Evolutionary conservation across 2,329 filamentous ascomycete genomes (phyloP), one percentile per base, ranked within the genome.

Genomic region (Epicoccum sorghinum): DNA sequence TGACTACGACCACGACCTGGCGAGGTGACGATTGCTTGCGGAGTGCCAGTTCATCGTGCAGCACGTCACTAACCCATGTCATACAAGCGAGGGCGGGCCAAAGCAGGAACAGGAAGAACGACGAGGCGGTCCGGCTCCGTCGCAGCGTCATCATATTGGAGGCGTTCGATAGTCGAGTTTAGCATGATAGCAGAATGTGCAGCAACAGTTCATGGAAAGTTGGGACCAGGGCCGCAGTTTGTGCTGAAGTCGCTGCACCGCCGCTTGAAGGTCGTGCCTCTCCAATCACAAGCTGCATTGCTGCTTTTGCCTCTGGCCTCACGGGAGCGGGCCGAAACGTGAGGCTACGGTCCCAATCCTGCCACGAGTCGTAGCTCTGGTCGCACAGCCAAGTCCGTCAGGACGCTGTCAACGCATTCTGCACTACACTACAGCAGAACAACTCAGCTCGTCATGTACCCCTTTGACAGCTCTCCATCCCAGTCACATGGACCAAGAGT

Each of bases 1-100:
- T 8, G 30, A 46, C 46, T 36, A 49, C 40, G 30, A 41, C 41
- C 52, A 49, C 40, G 30, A 41, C 41, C 52, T 45, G 52, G 46
- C 52, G 52, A 50, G 8, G 52, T 50, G 46, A 55, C 41, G 41
- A 39, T 18, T 24, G 36, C 36, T 33, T 30, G 52, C 37, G 24
- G 41, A 55, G 36, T 56, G 52, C 52, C 52, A 56, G 13, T 56
- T 56, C 52, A 56, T 51, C 52, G 43, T 56, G 52, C 52, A 56
- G 32, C 52, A 39, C 52, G 38, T 36, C 47, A 37, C 52, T 55
- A 55, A 55, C 52, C 52, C 52, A 42, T 42, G 36, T 50, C 52
- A 54, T 55, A 37, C 52, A 51, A 51, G 47, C 52, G 47, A 43
- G 37, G 29, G 29, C 47, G 47, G 40, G 52, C 42, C 52, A 47